Evolutionary conservation across 176 grass and related monocot species (phyloP), one percentile per base, ranked within the genome.

Genomic region (Carex littledalei): DNA sequence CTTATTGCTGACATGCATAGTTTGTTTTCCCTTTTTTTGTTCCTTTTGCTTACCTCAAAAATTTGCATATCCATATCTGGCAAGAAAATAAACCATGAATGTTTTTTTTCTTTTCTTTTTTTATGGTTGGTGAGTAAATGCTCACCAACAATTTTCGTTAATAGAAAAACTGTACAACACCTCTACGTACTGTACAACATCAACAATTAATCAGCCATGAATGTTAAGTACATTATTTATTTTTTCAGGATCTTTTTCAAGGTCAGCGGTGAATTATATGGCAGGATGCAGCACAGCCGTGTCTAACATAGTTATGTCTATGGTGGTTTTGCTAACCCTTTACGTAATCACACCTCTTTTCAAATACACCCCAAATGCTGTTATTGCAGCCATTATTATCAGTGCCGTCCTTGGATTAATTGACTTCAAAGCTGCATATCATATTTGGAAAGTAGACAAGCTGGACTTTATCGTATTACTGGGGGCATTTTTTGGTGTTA

Each of bases 391-490:
- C 2, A 99, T 95, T 88, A 99, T 99, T 85, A 99, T 99, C 55
- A 90, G 91, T 4, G 93, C 93, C 0, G 96, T 99, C 32, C 3
- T 90, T 63, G 79, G 81, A 34, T 67, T 95, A 59, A 71, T 99
- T 77, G 96, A 99, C 78, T 86, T 86, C 1, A 79, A 95, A 66
- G 54, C 88, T 0, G 96, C 96, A 14, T 91, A 87, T 63, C 89
- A 93, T 56, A 88, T 99, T 32, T 99, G 96, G 96, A 99, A 99
- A 84, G 91, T 95, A 56, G 96, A 99, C 81, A 99, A 94, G 77
- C 75, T 99, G 31, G 96, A 99, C 52, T 99, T 99, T 67, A 4
- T 92, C 6, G 90, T 91, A 22, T 92, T 88, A 52, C 29, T 94
- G 79, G 96, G 96, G 86, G 93, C 96, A 49, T 95, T 95, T 72